phyloP scores from a whole-genome alignment of 805 yeast species.

The Candida taoyuanica region DNA sequence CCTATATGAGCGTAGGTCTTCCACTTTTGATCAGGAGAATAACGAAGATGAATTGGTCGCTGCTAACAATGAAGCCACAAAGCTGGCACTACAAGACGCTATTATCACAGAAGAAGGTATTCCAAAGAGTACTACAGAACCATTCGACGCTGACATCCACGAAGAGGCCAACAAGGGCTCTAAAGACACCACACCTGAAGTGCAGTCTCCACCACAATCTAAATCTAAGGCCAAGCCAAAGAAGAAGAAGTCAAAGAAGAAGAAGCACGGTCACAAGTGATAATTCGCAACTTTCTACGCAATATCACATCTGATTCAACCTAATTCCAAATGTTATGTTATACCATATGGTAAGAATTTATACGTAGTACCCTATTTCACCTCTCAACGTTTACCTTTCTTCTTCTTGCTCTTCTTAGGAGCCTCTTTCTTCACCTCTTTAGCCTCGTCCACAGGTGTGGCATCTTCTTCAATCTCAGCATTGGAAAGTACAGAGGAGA shows the following conservation, averaged over 20 bases:
- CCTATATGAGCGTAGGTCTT: slow-evolving; percentile 32
- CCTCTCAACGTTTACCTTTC: slow-evolving; percentile 23
- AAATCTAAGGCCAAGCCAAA: slow-evolving; percentile 8
- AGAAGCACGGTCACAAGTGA: slow-evolving; percentile 10
- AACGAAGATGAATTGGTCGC: slow-evolving; percentile 20
- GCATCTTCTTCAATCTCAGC: slow-evolving; percentile 21
- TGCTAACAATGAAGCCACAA: slow-evolving; percentile 5
- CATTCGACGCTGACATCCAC: no score
- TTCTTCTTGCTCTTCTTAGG: slow-evolving; percentile 24
- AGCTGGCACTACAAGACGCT: no score
- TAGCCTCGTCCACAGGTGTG: slow-evolving; percentile 3
- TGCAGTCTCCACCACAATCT: no score
- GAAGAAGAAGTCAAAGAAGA: slow-evolving; percentile 15
- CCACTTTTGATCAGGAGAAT: slow-evolving; percentile 29
- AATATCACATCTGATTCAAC: no score
- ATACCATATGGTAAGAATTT: no score
- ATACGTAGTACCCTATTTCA: no score
- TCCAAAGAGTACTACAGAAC: no score
- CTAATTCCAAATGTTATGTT: no score
- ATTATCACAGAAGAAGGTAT: no score
- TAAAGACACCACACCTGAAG: no score
- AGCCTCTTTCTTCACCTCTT: slow-evolving; percentile 5
- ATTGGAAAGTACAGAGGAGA: slow-evolving; percentile 23
- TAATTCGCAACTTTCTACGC: slow-evolving; percentile 1
- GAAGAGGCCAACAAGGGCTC: no score